phyloP scores from a whole-genome alignment of 2,329 filamentous ascomycete species.

The Anisogramma anomala region DNA sequence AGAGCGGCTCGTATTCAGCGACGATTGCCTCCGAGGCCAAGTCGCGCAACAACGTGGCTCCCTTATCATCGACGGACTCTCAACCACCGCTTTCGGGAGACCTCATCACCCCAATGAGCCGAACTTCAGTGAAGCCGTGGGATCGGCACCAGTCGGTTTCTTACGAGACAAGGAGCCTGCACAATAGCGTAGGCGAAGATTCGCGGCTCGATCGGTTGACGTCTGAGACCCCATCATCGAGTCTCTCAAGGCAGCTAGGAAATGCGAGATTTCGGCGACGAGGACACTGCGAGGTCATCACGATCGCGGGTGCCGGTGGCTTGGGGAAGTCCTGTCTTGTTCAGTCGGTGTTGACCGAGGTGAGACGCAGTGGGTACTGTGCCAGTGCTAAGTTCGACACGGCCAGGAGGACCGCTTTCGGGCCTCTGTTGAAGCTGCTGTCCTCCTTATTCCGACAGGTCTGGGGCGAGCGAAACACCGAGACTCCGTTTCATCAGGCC shows the following conservation, averaged over 20 bases:
- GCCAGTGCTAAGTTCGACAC: conserved; percentile 56
- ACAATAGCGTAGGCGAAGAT: conserved; percentile 34
- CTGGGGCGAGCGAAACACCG: conserved; percentile 54
- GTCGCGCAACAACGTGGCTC: conserved; percentile 28
- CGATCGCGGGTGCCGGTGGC: conserved; percentile 49
- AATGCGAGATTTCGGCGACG: conserved; percentile 47
- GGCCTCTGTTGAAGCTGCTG: conserved; percentile 51
- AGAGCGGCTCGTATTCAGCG: conserved; percentile 38
- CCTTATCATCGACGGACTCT: conserved; percentile 29
- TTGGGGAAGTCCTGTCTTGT: conserved; percentile 56
- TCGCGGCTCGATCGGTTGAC: conserved; percentile 26
- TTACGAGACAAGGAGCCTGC: conserved; percentile 34
- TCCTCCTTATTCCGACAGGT: conserved; percentile 57
- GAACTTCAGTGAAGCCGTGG: conserved; percentile 34
- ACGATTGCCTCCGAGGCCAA: conserved; percentile 32
- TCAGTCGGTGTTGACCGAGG: conserved; percentile 50
- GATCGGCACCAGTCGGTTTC: conserved; percentile 42
- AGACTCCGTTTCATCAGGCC: conserved; percentile 50
- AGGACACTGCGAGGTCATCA: conserved; percentile 52
- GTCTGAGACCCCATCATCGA: conserved; percentile 32
- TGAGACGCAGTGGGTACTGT: conserved; percentile 50
- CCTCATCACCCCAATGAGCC: conserved; percentile 26
- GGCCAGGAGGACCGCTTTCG: conserved; percentile 48
- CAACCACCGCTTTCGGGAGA: conserved; percentile 30
- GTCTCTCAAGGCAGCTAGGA: conserved; percentile 42